Base-by-base conservation (phyloP, 2,329 filamentous ascomycete species). In the Scytalidium sp. region DNA sequence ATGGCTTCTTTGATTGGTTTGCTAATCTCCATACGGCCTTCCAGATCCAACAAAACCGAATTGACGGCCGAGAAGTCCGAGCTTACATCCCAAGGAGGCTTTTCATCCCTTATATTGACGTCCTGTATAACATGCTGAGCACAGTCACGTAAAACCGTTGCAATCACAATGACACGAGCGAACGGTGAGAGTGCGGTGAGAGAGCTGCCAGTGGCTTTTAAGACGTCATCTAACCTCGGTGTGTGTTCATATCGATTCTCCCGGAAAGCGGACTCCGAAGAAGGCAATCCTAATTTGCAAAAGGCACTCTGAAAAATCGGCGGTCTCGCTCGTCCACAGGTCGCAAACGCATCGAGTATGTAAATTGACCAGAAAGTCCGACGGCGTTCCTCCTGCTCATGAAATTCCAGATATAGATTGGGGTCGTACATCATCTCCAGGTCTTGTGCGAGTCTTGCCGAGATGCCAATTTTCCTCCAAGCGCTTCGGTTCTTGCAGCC, bases 1-100 rank as follows among this genome's bases (percentile, higher is more conserved):
- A 54, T 19, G 54, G 46, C 21, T 53, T 54, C 19, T 59, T 56
- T 5, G 55, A 59, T 8, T 62, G 59, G 19, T 47, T 48, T 49
- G 15, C 58, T 54, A 15, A 62, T 46, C 39, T 61, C 57, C 15
- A 60, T 62, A 46, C 67, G 62, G 3, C 62, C 62, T 47, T 69
- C 25, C 7, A 29, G 25, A 29, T 29, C 25, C 13, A 29, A 29
- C 13, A 29, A 29, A 8, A 13, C 13, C 7, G 25, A 29, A 29
- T 29, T 29, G 8, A 29, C 25, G 13, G 25, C 25, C 25, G 25
- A 7, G 13, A 29, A 29, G 13, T 29, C 25, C 13, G 25, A 29
- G 25, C 25, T 13, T 29, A 29, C 13, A 29, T 29, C 25, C 25
- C 25, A 29, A 29, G 25, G 25, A 7, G 25, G 25, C 8, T 29